A percentile compares a stretch with the other conserved stretches of the same genome.
These are phyloP conservation scores for Letharia columbiana DNA, from an alignment of 495 filamentous ascomycete genomes.

Conservation along the genomic window DNA sequence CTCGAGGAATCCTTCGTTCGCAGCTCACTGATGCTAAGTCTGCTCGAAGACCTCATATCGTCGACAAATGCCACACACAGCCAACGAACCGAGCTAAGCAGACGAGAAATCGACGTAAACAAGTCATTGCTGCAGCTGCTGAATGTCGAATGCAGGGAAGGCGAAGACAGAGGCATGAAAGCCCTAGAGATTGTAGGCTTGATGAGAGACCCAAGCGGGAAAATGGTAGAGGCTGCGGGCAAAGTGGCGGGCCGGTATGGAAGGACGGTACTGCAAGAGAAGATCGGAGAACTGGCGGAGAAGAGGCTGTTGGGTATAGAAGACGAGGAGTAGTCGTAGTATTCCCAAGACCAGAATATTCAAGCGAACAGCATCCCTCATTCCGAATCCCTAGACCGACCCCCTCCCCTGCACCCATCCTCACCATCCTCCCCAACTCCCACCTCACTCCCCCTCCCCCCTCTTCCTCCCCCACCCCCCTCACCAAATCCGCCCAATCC, in stretches of 20 bases:
- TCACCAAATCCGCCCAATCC: constrained; percentile 34
- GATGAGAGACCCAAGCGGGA: constrained; percentile 68
- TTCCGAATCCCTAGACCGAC: not conserved
- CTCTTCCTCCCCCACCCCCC: not conserved
- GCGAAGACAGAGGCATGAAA: constrained; percentile 88
- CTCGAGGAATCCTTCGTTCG: constrained; percentile 76
- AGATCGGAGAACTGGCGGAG: constrained; percentile 75
- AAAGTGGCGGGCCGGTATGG: constrained; percentile 79
- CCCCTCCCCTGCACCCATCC: not conserved
- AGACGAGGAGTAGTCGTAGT: constrained; percentile 20
- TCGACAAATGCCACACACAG: constrained; percentile 48
- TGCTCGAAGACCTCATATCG: constrained; percentile 58
- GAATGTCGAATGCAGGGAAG: constrained; percentile 80
- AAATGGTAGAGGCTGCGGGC: constrained; percentile 76
- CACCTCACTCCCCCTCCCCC: not conserved
- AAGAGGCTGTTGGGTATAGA: constrained; percentile 44
- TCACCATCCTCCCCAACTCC: not conserved
- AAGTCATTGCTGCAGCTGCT: constrained; percentile 84
- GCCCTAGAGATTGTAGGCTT: constrained; percentile 77
- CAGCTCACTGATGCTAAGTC: constrained; percentile 56
- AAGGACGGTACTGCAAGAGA: constrained; percentile 67
- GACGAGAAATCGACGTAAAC: constrained; percentile 72
- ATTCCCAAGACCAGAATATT: not conserved
- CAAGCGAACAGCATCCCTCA: not conserved
- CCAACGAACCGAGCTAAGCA: constrained; percentile 59